phyloP scores from a whole-genome alignment of 2,329 filamentous ascomycete genomes.

The Penicillium hordei region DNA sequence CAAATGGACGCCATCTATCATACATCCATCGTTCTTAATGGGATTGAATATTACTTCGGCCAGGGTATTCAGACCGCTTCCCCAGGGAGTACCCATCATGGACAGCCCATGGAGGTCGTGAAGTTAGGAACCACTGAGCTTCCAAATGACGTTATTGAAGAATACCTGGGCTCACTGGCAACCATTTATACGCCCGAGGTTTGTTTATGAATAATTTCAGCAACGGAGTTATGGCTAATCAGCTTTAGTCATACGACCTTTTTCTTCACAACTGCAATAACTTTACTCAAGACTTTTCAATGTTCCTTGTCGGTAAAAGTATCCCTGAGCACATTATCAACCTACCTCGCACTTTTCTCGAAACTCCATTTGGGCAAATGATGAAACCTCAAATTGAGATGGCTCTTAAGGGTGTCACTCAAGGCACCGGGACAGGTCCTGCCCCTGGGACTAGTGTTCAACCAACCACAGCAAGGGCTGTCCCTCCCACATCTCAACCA shows the following conservation, averaged over 20 bases:
- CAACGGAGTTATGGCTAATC: constrained; percentile 10
- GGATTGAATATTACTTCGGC: constrained; percentile 89
- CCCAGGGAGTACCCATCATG: constrained; percentile 83
- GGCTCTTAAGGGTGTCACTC: constrained; percentile 62
- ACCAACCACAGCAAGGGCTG: constrained; percentile 5
- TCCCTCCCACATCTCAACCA: constrained; percentile 17
- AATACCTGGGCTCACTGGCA: constrained; percentile 82
- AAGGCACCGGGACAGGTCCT: constrained; percentile 49
- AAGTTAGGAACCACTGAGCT: constrained; percentile 74
- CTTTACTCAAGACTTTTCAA: constrained; percentile 88
- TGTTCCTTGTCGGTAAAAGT: constrained; percentile 82
- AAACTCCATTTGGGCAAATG: constrained; percentile 86
- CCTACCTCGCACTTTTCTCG: constrained; percentile 79
- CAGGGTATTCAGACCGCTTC: constrained; percentile 78
- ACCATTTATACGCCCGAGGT: constrained; percentile 79
- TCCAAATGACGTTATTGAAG: constrained; percentile 75
- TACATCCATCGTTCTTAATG: constrained; percentile 80
- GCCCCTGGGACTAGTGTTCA: constrained; percentile 20
- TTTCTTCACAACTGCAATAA: constrained; percentile 96
- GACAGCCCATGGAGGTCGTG: constrained; percentile 74
- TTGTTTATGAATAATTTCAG: constrained; percentile 8
- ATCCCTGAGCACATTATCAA: constrained; percentile 85
- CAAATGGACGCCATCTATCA: constrained; percentile 94
- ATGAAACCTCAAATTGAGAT: constrained; percentile 72
- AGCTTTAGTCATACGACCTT: constrained; percentile 75